These are phyloP conservation scores for Umbelopsis ramanniana DNA, from an alignment of 192 early-diverging fungal species.

Conservation along the genomic window DNA sequence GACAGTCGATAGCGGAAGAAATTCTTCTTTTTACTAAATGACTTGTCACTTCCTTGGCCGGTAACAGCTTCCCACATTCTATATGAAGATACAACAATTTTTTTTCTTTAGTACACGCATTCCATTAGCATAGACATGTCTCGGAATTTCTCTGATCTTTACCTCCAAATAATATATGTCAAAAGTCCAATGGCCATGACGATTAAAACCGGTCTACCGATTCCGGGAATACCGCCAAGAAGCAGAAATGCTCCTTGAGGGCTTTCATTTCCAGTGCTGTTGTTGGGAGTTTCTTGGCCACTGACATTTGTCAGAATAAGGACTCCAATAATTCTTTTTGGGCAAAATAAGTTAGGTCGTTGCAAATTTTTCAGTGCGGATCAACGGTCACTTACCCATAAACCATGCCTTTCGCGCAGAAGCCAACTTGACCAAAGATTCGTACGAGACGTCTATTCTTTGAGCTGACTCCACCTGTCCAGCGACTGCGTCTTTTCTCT, in stretches of 20 bases:
- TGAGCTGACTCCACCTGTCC: slow-evolving; percentile 2
- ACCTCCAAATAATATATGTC: slow-evolving; percentile 51
- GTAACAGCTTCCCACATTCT: slow-evolving; percentile 54
- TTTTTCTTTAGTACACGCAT: too few species aligned
- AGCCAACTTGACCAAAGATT: slow-evolving; percentile 49
- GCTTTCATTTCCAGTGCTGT: slow-evolving; percentile 40
- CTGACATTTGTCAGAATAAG: slow-evolving; percentile 44
- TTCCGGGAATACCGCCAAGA: slow-evolving; percentile 39
- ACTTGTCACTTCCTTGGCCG: slow-evolving; percentile 49
- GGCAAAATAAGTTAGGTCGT: neutral
- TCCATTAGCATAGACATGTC: too few species aligned
- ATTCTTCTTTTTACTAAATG: slow-evolving; percentile 44
- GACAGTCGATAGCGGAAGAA: slow-evolving; percentile 51
- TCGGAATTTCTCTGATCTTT: neutral
- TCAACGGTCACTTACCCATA: neutral
- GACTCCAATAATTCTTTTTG: slow-evolving; percentile 25
- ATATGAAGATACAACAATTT: neutral
- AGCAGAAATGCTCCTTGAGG: slow-evolving; percentile 53
- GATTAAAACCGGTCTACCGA: slow-evolving; percentile 42
- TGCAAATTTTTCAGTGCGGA: neutral
- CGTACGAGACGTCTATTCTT: slow-evolving; percentile 21
- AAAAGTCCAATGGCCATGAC: slow-evolving; percentile 47
- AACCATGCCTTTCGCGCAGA: slow-evolving; percentile 50
- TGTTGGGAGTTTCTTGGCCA: slow-evolving; percentile 35
- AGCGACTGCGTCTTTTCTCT: slow-evolving; percentile 10